Base-by-base conservation (phyloP, 139 green algal genomes). In the Eudorina sp. region DNA sequence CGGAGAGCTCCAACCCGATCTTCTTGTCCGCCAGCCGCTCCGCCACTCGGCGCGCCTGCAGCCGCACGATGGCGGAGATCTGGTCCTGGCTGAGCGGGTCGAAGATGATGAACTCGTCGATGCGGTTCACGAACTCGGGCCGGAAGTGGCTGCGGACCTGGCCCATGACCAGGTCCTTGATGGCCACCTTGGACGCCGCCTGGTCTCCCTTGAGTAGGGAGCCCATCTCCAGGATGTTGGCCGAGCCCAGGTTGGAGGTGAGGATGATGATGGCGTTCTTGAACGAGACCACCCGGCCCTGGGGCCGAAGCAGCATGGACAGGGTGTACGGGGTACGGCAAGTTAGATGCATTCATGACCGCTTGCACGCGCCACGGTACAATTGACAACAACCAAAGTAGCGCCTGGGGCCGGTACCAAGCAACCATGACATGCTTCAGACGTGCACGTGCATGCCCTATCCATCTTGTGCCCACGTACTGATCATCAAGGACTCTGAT, bases 101-200 rank as follows among this genome's bases (percentile, higher is more conserved):
- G 89, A 99, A 99, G n/a, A 99, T 96, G 87, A 99, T 97, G 93
- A 98, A 99, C 89, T 99, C 98, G 92, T 99, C 98, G 51, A 99
- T 95, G 78, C 98, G 94, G 94, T 99, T 99, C 78, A 99, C 93
- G 85, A 99, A 99, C 94, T 99, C 98, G n/a, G 98, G 98, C 40
- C 98, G 91, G 96, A 99, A 99, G 89, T 97, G 92, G 4, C 70
- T 86, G 62, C 97, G 96, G 31, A 98, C 96, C 66, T 75, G 68
- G 27, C 40, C 55, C 90, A 93, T 93, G 64, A 93, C 90, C 27
- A 86, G 62, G 80, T 64, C 70, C 62, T 76, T 76, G 80, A 86
- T 86, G 60, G 80, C 60, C 38, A 78, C 83, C 29, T 58, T 51
- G 21, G 76, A 19, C 0, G 51, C 64, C 34, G 58, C 4, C 21